Percentiles rank a stretch among this genome's conserved stretches.
Conservation (phyloP, 768 basidiomycete genomes). For the Suillus americanus region DNA sequence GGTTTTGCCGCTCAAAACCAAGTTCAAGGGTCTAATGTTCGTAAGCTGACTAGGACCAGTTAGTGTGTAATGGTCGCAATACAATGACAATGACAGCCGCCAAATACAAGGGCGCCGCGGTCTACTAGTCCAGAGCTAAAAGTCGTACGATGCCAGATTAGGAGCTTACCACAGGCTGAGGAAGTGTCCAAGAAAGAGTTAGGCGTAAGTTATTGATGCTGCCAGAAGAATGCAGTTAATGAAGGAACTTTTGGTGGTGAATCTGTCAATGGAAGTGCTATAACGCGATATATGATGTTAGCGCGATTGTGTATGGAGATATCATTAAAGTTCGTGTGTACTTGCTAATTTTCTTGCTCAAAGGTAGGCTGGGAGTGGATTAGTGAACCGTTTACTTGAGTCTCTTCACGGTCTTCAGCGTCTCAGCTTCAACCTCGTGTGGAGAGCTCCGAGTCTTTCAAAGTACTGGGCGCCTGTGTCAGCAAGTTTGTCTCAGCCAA, state of each 20-base stretch:
- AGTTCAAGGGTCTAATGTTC: not conserved
- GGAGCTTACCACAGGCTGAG: not conserved
- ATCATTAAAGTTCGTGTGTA: not conserved
- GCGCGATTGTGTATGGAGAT: not conserved
- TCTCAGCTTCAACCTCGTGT: not conserved
- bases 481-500: not conserved
- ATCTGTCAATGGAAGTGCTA: not conserved
- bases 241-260: not conserved
- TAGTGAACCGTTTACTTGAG: not conserved
- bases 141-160: not conserved
- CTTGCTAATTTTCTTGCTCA: not conserved
- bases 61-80: not conserved
- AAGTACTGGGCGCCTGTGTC: not conserved
- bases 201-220: not conserved
- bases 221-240: not conserved
- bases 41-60: not conserved
- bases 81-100: not conserved
- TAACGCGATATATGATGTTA: not conserved
- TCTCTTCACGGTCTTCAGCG: too few relatives aligned
- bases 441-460: not conserved
- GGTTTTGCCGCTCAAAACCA: not conserved
- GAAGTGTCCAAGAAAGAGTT: not conserved
- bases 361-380: not conserved
- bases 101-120: not conserved
- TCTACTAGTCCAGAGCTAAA: not conserved